Evolutionary conservation across 1,139 yeast genomes (phyloP).

Genomic region (Geotrichum europaeum): DNA sequence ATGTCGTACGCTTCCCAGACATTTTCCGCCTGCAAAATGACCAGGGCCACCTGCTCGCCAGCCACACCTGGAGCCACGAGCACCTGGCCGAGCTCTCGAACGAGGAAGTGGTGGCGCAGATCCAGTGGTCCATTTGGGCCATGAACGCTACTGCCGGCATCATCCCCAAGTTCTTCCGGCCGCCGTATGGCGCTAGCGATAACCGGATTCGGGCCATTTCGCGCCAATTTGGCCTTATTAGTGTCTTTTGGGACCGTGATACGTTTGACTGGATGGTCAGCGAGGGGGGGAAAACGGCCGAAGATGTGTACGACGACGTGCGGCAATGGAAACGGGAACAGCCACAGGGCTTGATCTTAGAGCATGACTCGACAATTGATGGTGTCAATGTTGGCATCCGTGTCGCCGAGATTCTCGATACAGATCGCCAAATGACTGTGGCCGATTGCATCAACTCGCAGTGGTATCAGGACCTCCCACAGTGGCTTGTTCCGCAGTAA

Average conservation of each 20-base stretch:
- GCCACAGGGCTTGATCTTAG: slow-evolving; percentile 63
- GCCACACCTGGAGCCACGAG: slow-evolving; percentile 92
- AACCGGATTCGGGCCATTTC: slow-evolving; percentile 74
- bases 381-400: slow-evolving; percentile 68
- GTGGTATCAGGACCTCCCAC: slow-evolving; percentile 29
- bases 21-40: slow-evolving; percentile 52
- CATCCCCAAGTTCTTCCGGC: slow-evolving; percentile 90
- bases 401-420: slow-evolving; percentile 42
- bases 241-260: slow-evolving; percentile 88
- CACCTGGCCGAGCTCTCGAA: slow-evolving; percentile 71
- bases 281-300: slow-evolving; percentile 40
- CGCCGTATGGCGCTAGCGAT: slow-evolving; percentile 94
- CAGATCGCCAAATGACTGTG: slow-evolving; percentile 58
- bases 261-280: slow-evolving; percentile 82
- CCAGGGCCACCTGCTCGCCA: slow-evolving; percentile 72
- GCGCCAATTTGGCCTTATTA: slow-evolving; percentile 79
- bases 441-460: slow-evolving; percentile 75
- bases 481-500: neutral
- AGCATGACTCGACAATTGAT: slow-evolving; percentile 67
- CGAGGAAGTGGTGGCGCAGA: slow-evolving; percentile 78
- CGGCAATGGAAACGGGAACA: slow-evolving; percentile 42
- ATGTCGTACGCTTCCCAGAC: slow-evolving; percentile 70
- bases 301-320: slow-evolving; percentile 52
- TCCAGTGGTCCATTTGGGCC: slow-evolving; percentile 97
- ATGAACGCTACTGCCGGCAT: slow-evolving; percentile 91